Evolutionary conservation across 352 stramenopile species (phyloP).

Genomic region (Aphanomyces euteiches): DNA sequence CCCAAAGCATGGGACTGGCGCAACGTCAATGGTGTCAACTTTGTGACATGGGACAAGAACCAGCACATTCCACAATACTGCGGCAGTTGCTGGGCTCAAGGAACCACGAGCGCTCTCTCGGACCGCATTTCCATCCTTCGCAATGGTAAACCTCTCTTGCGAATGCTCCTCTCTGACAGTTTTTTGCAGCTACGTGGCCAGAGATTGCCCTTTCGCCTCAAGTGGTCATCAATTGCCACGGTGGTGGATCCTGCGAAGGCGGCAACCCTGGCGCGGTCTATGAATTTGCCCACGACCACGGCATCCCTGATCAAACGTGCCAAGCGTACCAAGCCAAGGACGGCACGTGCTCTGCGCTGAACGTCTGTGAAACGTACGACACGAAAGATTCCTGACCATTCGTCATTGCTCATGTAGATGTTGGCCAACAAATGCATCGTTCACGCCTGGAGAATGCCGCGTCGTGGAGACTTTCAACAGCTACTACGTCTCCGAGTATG

Average conservation of each 20-base stretch:
- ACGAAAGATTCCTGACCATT: background rate
- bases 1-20: constrained; percentile 94
- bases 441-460: constrained; percentile 76
- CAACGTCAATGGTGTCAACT: constrained; percentile 91
- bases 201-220: constrained; percentile 77
- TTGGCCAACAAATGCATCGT: constrained; percentile 84
- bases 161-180: background rate
- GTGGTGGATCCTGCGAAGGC: constrained; percentile 69
- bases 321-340: constrained; percentile 88
- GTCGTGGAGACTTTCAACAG: constrained; percentile 84
- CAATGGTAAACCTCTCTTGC: constrained; percentile 48
- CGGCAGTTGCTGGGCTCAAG: constrained; percentile 90
- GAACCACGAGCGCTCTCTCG: constrained; percentile 81
- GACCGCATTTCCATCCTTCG: constrained; percentile 89
- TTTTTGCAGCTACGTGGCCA: constrained; percentile 55
- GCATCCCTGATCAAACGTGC: constrained; percentile 91
- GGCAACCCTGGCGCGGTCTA: constrained; percentile 81
- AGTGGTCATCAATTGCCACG: constrained; percentile 83
- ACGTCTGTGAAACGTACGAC: constrained; percentile 77
- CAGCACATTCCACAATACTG: constrained; percentile 96
- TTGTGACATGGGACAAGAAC: constrained; percentile 97
- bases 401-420: constrained; percentile 40
- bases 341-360: constrained; percentile 65
- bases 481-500: constrained; percentile 89
- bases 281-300: constrained; percentile 81